Base-by-base conservation (phyloP, 352 stramenopile genomes). In the Pythium monospermum region DNA sequence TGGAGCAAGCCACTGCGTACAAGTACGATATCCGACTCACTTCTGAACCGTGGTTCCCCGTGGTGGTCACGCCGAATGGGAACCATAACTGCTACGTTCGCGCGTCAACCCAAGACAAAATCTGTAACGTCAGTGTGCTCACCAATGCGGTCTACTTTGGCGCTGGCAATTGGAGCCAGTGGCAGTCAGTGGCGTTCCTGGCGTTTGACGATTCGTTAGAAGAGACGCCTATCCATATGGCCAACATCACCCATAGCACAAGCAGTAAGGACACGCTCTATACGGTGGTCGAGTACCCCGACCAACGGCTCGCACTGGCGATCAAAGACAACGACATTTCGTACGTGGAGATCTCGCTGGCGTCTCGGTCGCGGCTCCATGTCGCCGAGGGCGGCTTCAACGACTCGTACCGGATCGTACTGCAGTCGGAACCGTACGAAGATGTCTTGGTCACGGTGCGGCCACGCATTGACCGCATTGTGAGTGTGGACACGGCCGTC, bases 311-410 rank as follows among this genome's bases (percentile, higher is more conserved):
- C 0, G 60, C 60, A 7, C 36, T 91, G 0, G 61, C 35, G 15
- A 89, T 91, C 37, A 57, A 69, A 0, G 80, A 91, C 39, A 87
- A 87, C 23, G 77, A 91, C 22, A 16, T 73, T 0, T 71, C 77
- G 2, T 85, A 70, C 23, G 66, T 90, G 5, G 85, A 72, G 22
- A 84, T 86, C n/a, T 76, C 73, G 13, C 53, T 85, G 0, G 57
- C 64, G 22, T 30, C 52, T 6, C 53, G 60, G 1, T 59, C 61
- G 2, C 50, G 78, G 25, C 59, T 91, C 0, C 71, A 87, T 19
- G 77, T 87, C 8, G 73, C 77, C 1, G 77, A 91, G 50, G 80
- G 76, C 3, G 80, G 80, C 13, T 91, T 91, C 39, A 89, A 88
- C 35, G 77, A 87, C 57, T 85, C 77, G n/a, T 89, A 88, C 44